Base-by-base conservation (phyloP, 768 basidiomycete genomes). In the Mycena indigotica region DNA sequence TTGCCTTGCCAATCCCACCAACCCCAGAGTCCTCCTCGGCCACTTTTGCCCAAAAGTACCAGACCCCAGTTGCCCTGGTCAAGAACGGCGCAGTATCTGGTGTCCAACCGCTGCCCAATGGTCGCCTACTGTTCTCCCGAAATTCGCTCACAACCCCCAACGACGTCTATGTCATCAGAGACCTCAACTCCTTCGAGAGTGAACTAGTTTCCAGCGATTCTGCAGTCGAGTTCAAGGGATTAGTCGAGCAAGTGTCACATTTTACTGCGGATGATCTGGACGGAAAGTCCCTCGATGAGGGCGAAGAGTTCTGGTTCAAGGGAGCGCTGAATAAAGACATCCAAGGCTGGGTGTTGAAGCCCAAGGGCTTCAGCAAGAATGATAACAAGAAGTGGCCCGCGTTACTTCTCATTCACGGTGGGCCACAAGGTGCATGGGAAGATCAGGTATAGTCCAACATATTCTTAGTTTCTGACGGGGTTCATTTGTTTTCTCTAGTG, bases 241-340 rank as follows among this genome's bases (percentile, higher is more conserved):
- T 75, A n/a, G 70, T 83, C 2, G 71, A 77, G 17, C 84, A 83
- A 61, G 66, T 95, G 38, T 93, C 95, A 2, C 65, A 72, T 35
- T 87, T 96, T 69, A 81, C 88, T 0, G 77, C 75, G 39, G 69
- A 77, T 8, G 78, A 77, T 5, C 71, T 94, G 50, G 72, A 79
- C 50, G 80, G 74, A 6, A 92, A 89, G 71, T 55, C 72, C 23
- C 76, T 96, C 35, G 74, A 76, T 55, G 66, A 70, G 6, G 91
- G 88, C 15, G 88, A 95, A 65, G 86, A 91, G 56, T 91, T 98
- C 67, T 93, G 88, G 86, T 98, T 97, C 76, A 82, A 84, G 58
- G 96, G 96, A 10, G 91, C 91, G 3, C 73, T 87, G 63, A 82
- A 84, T 10, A 83, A 81, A 69, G 67, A 83, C 28, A 86, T 98